Evolutionary conservation across 345 rosid species (phyloP).

Genomic region (Euphorbia peplus): DNA sequence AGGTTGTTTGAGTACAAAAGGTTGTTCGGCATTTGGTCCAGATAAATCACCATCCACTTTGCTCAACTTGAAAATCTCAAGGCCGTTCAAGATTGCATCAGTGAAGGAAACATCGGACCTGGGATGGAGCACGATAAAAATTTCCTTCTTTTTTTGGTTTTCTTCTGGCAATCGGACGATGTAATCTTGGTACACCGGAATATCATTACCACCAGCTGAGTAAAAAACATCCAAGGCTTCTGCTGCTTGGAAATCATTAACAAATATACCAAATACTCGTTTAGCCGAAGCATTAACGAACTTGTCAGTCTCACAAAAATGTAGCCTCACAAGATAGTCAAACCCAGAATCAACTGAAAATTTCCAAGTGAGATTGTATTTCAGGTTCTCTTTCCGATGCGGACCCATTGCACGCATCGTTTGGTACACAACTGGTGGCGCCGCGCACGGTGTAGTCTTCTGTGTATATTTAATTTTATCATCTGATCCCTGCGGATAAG

Average conservation of each 20-base stretch:
- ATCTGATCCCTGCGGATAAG: not conserved
- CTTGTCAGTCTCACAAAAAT: slow-evolving; percentile 31
- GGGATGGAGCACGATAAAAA: slow-evolving; percentile 26
- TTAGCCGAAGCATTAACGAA: not conserved
- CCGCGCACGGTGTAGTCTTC: not conserved
- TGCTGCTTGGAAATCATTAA: slow-evolving; percentile 18
- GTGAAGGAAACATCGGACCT: not conserved
- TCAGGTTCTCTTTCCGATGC: not conserved
- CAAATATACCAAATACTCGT: slow-evolving; percentile 26
- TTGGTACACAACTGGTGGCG: not conserved
- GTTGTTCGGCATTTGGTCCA: slow-evolving; percentile 26
- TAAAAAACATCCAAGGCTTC: not conserved
- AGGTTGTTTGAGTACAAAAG: not conserved
- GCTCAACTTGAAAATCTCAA: slow-evolving; percentile 39
- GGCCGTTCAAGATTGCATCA: slow-evolving; percentile 39
- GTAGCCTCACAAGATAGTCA: slow-evolving; percentile 17
- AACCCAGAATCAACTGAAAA: slow-evolving; percentile 15
- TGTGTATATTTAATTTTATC: not conserved
- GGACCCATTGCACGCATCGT: slow-evolving; percentile 18
- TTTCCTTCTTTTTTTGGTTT: not conserved
- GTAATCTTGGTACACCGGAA: slow-evolving; percentile 34
- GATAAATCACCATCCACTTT: slow-evolving; percentile 10
- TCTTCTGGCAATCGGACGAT: not conserved
- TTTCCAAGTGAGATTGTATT: slow-evolving; percentile 22
- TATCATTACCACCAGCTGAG: not conserved